A percentile compares a stretch with the other conserved stretches of the same genome.
These are phyloP conservation scores for Hyaloraphidium curvatum DNA, from an alignment of 192 early-diverging fungal genomes.

Conservation along the genomic window DNA sequence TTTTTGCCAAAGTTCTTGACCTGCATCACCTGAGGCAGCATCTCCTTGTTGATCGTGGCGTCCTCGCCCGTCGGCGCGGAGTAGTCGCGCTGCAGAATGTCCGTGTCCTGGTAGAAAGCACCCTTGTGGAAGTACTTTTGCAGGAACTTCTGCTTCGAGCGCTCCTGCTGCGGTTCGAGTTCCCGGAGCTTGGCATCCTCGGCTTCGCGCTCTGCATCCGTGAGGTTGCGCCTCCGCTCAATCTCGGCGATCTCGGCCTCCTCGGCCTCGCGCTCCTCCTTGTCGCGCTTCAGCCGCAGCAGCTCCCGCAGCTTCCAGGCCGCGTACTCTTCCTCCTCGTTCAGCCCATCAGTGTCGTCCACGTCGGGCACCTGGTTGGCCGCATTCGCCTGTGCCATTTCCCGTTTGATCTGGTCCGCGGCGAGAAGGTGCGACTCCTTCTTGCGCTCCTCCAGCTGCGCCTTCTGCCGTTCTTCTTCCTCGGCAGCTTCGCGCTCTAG, in stretches of 20 bases:
- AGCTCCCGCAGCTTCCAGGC: slow-evolving; percentile 85
- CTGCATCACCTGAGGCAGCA: slow-evolving; percentile 70
- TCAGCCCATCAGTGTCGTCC: slow-evolving; percentile 81
- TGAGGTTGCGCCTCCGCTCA: slow-evolving; percentile 58
- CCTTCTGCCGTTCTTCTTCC: slow-evolving; percentile 26
- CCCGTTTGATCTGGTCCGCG: slow-evolving; percentile 43
- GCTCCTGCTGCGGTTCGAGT: slow-evolving; percentile 37
- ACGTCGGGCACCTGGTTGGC: slow-evolving; percentile 23
- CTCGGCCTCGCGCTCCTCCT: slow-evolving; percentile 43
- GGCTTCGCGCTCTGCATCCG: slow-evolving; percentile 54
- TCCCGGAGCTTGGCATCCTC: slow-evolving; percentile 31
- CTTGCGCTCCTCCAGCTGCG: slow-evolving; percentile 37
- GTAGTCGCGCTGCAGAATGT: slow-evolving; percentile 42
- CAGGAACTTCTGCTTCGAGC: slow-evolving; percentile 32
- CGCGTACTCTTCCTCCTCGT: slow-evolving; percentile 73
- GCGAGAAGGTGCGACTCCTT: slow-evolving; percentile 58
- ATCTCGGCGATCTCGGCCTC: slow-evolving; percentile 60
- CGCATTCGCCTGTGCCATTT: slow-evolving; percentile 15
- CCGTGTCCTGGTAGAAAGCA: slow-evolving; percentile 54
- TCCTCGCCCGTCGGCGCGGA: slow-evolving; percentile 54
- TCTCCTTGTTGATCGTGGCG: slow-evolving; percentile 32
- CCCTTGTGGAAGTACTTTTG: slow-evolving; percentile 80
- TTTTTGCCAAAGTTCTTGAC: slow-evolving; percentile 75
- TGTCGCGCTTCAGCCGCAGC: slow-evolving; percentile 69
- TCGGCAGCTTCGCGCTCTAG: slow-evolving; percentile 31